Evolutionary conservation across 2,329 filamentous ascomycete genomes (phyloP), one percentile per base, ranked within the genome.

Genomic region (Colletotrichum eleusines): DNA sequence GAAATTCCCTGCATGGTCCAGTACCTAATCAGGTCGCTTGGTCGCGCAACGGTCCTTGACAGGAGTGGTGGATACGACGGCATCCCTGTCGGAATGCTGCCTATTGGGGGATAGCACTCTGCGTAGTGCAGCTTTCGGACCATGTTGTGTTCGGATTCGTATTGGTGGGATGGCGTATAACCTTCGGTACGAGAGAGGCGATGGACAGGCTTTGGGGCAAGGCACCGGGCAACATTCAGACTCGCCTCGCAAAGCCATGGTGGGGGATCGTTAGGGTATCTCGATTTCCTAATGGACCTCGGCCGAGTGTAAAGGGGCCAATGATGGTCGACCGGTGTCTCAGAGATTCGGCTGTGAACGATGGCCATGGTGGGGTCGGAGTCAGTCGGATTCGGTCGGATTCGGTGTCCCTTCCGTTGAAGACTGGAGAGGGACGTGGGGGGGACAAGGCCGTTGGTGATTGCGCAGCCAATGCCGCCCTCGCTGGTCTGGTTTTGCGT

Each of bases 131-230:
- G 40, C 38, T 33, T 60, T 28, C 28, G 50, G n/a, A 33, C 16
- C 6, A n/a, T n/a, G 20, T 66, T 57, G 67, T 20, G 63, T 67
- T 70, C 63, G 63, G 40, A 18, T 67, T 70, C 63, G 67, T 57
- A 62, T 70, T 62, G n/a, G n/a, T n/a, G n/a, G n/a, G n/a, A 26
- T 28, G 63, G 67, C 35, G 44, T 11, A 18, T 8, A 28, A 42
- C 28, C 9, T 9, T 48, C 18, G 40, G 40, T 42, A 5, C 40
- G 40, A 42, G 40, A 42, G 40, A 42, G 14, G 16, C 38, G 12
- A 59, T n/a, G n/a, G n/a, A n/a, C n/a, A n/a, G n/a, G n/a, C n/a
- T n/a, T n/a, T n/a, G n/a, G n/a, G n/a, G n/a, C n/a, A n/a, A n/a
- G n/a, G n/a, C n/a, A 26, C 57, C 55, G 5, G 38, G 42, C 28